phyloP scores from a whole-genome alignment of 2,329 filamentous ascomycete species.

The Colletotrichum eleusines region DNA sequence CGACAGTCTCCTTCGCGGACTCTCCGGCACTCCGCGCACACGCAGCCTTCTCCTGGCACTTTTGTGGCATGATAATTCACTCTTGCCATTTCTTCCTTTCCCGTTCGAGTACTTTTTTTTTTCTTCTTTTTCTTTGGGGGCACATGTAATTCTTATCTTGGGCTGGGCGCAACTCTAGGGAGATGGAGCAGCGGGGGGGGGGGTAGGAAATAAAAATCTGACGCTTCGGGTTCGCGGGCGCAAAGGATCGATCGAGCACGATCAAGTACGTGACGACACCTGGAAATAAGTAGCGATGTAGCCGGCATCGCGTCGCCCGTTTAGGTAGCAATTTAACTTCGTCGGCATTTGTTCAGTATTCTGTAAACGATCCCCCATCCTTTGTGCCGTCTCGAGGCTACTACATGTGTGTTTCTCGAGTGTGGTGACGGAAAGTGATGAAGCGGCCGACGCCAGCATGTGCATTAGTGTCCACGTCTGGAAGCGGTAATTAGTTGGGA shows the following conservation, averaged over 20 bases:
- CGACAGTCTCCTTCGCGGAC: slow-evolving; percentile 21
- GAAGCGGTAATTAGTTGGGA: background rate
- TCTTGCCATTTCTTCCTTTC: background rate
- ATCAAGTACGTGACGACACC: slow-evolving; percentile 43
- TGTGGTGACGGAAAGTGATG: background rate
- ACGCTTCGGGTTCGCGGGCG: slow-evolving; percentile 40
- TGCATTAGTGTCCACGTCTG: slow-evolving; percentile 4
- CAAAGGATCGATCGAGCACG: slow-evolving; percentile 41
- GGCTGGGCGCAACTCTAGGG: slow-evolving; percentile 17
- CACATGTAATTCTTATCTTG: slow-evolving; percentile 5
- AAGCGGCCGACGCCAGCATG: background rate
- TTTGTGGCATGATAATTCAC: slow-evolving; percentile 17
- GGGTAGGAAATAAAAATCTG: slow-evolving; percentile 22
- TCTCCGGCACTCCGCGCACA: slow-evolving; percentile 18
- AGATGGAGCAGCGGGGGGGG: background rate
- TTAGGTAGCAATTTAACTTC: slow-evolving; percentile 35
- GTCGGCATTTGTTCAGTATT: slow-evolving; percentile 15
- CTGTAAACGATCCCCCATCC: background rate
- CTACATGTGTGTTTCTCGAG: too few species aligned
- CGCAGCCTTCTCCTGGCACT: slow-evolving; percentile 25
- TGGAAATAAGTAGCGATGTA: slow-evolving; percentile 39
- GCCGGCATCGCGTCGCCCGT: slow-evolving; percentile 40
- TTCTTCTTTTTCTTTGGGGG: background rate
- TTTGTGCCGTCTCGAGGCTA: background rate
- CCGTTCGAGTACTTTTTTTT: slow-evolving; percentile 24